phyloP scores from a whole-genome alignment of 2,329 filamentous ascomycete species.

The Phaeosphaeriaceae sp. region DNA sequence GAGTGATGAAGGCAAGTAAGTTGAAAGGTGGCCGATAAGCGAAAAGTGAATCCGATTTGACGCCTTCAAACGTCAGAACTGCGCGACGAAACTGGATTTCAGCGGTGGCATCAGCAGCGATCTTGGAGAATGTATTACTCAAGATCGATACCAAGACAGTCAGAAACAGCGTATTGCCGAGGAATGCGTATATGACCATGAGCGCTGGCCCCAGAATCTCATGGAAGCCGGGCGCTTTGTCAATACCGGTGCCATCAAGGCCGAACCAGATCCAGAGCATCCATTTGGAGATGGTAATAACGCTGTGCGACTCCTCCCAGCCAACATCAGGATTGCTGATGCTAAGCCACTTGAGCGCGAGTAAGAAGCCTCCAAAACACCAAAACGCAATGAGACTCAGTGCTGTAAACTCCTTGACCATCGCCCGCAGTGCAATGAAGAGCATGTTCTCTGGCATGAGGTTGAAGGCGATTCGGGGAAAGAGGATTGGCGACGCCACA shows the following conservation, averaged over 20 bases:
- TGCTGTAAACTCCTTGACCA: slow-evolving; percentile 86
- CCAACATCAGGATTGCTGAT: slow-evolving; percentile 43
- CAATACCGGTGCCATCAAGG: slow-evolving; percentile 70
- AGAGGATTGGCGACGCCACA: slow-evolving; percentile 77
- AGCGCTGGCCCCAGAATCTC: slow-evolving; percentile 78
- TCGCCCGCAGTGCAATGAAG: slow-evolving; percentile 79
- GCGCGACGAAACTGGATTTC: slow-evolving; percentile 84
- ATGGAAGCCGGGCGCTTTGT: slow-evolving; percentile 72
- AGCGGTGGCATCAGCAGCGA: slow-evolving; percentile 77
- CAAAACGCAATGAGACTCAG: slow-evolving; percentile 77
- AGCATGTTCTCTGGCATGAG: slow-evolving; percentile 83
- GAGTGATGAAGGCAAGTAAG: slow-evolving; percentile 74
- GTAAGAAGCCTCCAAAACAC: slow-evolving; percentile 83
- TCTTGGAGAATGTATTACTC: slow-evolving; percentile 81
- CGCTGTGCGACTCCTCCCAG: slow-evolving; percentile 54
- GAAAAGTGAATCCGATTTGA: slow-evolving; percentile 84
- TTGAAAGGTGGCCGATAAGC: slow-evolving; percentile 86
- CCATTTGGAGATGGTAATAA: slow-evolving; percentile 82
- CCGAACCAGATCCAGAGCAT: slow-evolving; percentile 96
- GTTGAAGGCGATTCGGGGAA: slow-evolving; percentile 83
- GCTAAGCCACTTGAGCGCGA: slow-evolving; percentile 80
- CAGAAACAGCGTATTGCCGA: slow-evolving; percentile 88
- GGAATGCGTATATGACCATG: slow-evolving; percentile 84
- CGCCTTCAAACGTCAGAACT: slow-evolving; percentile 83
- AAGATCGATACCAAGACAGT: slow-evolving; percentile 89